Conservation (phyloP, 495 filamentous ascomycete genomes). For the Annulohypoxylon nitens region DNA sequence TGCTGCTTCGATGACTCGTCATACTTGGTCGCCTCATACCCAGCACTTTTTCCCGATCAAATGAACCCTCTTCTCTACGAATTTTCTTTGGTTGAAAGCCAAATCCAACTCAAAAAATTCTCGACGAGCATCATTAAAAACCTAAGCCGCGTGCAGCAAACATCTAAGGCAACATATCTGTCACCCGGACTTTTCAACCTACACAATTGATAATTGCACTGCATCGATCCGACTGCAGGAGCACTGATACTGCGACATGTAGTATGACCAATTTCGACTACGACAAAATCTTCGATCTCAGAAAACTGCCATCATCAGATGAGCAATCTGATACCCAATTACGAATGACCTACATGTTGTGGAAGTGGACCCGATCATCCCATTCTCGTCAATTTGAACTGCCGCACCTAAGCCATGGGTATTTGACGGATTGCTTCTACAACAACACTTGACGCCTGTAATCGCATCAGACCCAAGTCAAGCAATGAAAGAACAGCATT, state of each 20-base stretch:
- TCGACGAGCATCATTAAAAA: constrained; percentile 19
- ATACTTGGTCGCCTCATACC: constrained; percentile 5
- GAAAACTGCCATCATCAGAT: constrained; percentile 12
- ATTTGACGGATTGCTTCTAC: background rate
- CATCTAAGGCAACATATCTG: constrained; percentile 6
- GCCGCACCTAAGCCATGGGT: background rate
- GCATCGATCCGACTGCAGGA: constrained; percentile 53
- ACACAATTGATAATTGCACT: constrained; percentile 47
- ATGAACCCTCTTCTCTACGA: constrained; percentile 7
- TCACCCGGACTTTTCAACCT: constrained; percentile 18
- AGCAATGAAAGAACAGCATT: background rate
- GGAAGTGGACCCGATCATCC: constrained; percentile 6
- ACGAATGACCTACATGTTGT: constrained; percentile 15
- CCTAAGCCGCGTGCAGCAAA: constrained; percentile 15
- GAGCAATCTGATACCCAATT: constrained; percentile 28
- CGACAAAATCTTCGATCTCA: constrained; percentile 26
- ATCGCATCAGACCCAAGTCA: constrained; percentile 1
- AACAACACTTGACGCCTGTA: background rate
- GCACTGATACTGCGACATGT: constrained; percentile 31
- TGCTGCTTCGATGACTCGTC: constrained; percentile 12
- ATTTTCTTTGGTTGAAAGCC: constrained; percentile 26
- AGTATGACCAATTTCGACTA: constrained; percentile 21
- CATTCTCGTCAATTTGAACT: background rate
- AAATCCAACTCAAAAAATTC: constrained; percentile 7
- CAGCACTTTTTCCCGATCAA: constrained; percentile 23